Evolutionary conservation across 1,139 yeast species (phyloP).

Genomic region (Pichia sp.): DNA sequence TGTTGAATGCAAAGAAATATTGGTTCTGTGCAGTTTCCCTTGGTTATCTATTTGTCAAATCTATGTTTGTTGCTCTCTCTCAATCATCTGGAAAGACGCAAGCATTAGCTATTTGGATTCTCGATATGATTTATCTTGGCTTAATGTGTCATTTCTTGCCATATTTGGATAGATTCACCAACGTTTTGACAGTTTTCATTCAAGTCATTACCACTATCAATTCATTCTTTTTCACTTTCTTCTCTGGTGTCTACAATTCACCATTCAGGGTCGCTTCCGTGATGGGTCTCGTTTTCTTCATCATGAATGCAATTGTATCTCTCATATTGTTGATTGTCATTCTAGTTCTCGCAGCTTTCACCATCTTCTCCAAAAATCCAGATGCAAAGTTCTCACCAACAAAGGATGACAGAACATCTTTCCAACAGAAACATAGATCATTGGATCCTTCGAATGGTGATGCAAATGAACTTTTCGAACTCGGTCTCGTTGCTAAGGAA

Average conservation of each 20-base stretch:
- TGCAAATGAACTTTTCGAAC: conserved; percentile 54
- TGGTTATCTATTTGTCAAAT: conserved; percentile 48
- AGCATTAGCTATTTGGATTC: conserved; percentile 53
- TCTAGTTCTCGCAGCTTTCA: conserved; percentile 47
- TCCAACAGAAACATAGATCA: conserved; percentile 46
- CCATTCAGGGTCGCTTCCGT: conserved; percentile 60
- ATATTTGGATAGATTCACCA: conserved; percentile 66
- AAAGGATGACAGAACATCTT: conserved; percentile 75
- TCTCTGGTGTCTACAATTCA: conserved; percentile 66
- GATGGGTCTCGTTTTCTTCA: conserved; percentile 77
- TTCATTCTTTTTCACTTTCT: conserved; percentile 67
- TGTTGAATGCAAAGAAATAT: conserved; percentile 66
- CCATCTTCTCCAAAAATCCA: conserved; percentile 65
- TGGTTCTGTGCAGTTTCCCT: conserved; percentile 67
- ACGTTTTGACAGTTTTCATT: conserved; percentile 56
- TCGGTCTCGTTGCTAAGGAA: conserved; percentile 66
- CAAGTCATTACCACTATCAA: conserved; percentile 59
- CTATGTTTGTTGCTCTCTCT: conserved; percentile 59
- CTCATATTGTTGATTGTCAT: conserved; percentile 56
- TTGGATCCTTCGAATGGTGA: conserved; percentile 16
- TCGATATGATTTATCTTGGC: conserved; percentile 57
- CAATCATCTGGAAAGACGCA: conserved; percentile 68
- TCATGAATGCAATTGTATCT: conserved; percentile 71
- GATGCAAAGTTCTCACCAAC: conserved; percentile 82
- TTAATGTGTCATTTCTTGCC: conserved; percentile 54